Base-by-base conservation (phyloP, 192 early-diverging fungal genomes). In the Dissophora ornata region DNA sequence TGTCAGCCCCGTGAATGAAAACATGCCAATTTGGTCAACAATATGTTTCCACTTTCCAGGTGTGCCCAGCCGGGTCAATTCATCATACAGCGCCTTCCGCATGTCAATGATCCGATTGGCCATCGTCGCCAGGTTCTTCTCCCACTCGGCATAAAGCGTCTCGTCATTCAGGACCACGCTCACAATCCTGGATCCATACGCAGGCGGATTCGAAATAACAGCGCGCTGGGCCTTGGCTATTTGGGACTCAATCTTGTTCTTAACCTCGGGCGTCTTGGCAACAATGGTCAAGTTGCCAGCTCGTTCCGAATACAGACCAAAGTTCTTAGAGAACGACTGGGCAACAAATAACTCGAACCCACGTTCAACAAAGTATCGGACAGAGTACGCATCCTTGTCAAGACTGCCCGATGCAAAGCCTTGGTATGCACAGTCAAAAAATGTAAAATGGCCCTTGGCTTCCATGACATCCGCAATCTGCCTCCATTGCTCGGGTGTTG, bases 341-440 rank as follows among this genome's bases (percentile, higher is more conserved):
- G 92, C 88, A 2, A 96, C 83, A 60, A 98, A 87, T 60, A 96
- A 57, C 79, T 99, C 96, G 78, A 97, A 95, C 1, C 96, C 96
- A 57, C 90, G 87, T 2, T 89, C 79, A 10, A 95, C 94, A 88
- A 99, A 99, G 71, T 95, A 92, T 16, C 96, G 89, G 34, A 96
- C 92, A 54, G 96, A 94, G 77, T 85, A 91, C 18, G 97, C 96
- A 80, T 99, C 97, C 48, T 87, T 75, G 68, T 94, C 94, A 12
- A 98, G 85, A 74, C 89, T 86, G 38, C 97, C 97, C 15, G 91
- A 93, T 28, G 96, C 96, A 81, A 98, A 99, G 12, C 97, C 96
- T 86, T 98, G 96, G 87, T 99, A 99, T 19, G 97, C 97, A 80
- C 91, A 95, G 80, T 99, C 97, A 78, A 99, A 98, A 88, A 99